Evolutionary conservation across 1,284 basidiomycete genomes (phyloP).

Genomic region (Ceratobasidium sp.): DNA sequence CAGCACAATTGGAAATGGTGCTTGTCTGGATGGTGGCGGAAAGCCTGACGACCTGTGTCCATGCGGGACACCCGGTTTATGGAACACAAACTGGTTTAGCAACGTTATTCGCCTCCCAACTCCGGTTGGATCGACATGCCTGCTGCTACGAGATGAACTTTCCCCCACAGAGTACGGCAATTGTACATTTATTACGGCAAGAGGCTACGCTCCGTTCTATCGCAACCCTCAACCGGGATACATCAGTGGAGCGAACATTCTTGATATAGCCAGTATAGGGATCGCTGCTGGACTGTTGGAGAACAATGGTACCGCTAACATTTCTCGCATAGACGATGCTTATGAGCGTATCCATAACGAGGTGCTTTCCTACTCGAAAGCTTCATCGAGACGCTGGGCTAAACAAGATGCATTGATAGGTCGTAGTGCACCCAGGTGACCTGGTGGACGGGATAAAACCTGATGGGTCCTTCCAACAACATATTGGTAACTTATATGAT

Average conservation of each 20-base stretch:
- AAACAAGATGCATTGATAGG: constrained; percentile 47
- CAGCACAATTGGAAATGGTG: constrained; percentile 50
- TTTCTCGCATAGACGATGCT: constrained; percentile 57
- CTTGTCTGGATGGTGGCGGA: constrained; percentile 63
- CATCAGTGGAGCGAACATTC: constrained; percentile 67
- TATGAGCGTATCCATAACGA: constrained; percentile 53
- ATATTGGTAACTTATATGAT: constrained; percentile 67
- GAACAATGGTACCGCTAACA: constrained; percentile 50
- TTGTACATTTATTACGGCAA: constrained; percentile 34
- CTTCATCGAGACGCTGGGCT: no score
- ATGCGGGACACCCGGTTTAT: constrained; percentile 63
- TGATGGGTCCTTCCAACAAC: constrained; percentile 71
- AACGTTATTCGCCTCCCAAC: constrained; percentile 67
- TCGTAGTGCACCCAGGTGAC: background rate
- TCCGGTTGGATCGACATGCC: constrained; percentile 62
- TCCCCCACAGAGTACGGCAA: constrained; percentile 30
- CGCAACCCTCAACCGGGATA: constrained; percentile 18
- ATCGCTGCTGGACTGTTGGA: constrained; percentile 58
- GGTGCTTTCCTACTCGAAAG: no score
- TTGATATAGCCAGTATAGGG: constrained; percentile 65
- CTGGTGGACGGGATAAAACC: constrained; percentile 65
- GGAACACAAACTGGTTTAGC: constrained; percentile 74
- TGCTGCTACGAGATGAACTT: constrained; percentile 54
- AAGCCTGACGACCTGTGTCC: constrained; percentile 54
- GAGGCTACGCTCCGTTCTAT: constrained; percentile 28